These are phyloP conservation scores for Lonicera japonica DNA, from an alignment of 129 eudicot genomes.

Conservation along the genomic window DNA sequence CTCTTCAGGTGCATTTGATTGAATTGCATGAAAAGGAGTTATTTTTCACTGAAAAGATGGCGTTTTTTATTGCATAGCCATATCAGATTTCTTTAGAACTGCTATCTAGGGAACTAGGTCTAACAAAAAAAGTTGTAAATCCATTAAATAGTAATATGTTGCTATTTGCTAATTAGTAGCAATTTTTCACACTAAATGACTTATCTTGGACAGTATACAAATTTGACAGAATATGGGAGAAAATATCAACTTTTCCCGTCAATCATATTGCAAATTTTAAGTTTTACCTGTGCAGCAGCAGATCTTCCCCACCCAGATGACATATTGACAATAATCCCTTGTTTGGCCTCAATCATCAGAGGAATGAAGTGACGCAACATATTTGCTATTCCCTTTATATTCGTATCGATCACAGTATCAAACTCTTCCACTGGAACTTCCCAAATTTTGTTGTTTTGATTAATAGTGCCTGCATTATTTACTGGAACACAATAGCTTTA, in stretches of 20 bases:
- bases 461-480: slow-evolving; percentile 93
- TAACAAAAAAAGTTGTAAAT: too few species aligned
- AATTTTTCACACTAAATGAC: not conserved
- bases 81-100: too few species aligned
- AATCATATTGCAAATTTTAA: slow-evolving; percentile 1
- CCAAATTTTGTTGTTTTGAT: slow-evolving; percentile 84
- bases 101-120: too few species aligned
- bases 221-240: too few species aligned
- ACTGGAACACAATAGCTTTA: slow-evolving; percentile 34
- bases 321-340: slow-evolving; percentile 85
- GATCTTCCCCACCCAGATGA: slow-evolving; percentile 99
- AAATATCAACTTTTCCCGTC: not conserved
- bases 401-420: slow-evolving; percentile 82
- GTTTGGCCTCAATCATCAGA: slow-evolving; percentile 75
- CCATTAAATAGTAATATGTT: not conserved
- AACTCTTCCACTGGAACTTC: slow-evolving; percentile 95
- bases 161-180: not conserved
- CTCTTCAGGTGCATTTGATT: too few species aligned
- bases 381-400: slow-evolving; percentile 80
- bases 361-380: slow-evolving; percentile 90
- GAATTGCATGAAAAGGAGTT: too few species aligned
- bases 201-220: not conserved
- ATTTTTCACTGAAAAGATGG: too few species aligned
- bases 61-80: too few species aligned
- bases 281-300: slow-evolving; percentile 91